Evolutionary conservation across 2,329 filamentous ascomycete genomes (phyloP).

Genomic region (Microsporum canis): DNA sequence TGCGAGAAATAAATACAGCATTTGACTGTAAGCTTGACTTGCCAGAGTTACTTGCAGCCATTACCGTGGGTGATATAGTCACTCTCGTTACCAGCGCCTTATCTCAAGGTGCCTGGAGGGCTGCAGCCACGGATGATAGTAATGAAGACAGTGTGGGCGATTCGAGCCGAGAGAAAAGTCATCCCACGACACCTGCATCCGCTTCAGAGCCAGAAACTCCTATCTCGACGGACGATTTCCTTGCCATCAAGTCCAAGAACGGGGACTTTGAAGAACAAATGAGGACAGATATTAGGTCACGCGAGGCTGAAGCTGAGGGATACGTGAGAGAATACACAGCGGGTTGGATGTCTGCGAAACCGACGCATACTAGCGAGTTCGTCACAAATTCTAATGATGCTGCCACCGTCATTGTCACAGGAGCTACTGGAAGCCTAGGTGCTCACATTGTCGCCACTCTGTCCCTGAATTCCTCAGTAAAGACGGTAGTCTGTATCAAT

Average conservation of each 20-base stretch:
- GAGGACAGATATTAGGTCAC: too few species aligned
- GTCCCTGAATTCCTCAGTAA: slow-evolving; percentile 23
- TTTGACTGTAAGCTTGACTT: background rate
- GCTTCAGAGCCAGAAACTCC: too few species aligned
- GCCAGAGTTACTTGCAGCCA: background rate
- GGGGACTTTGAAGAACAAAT: too few species aligned
- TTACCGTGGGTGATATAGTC: background rate
- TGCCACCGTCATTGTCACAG: slow-evolving; percentile 22
- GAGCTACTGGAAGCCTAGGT: slow-evolving; percentile 32
- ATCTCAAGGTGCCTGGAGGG: background rate
- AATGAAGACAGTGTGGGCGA: background rate
- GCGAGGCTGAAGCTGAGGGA: too few species aligned
- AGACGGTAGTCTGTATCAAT: slow-evolving; percentile 39
- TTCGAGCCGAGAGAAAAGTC: background rate
- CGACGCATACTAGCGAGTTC: background rate
- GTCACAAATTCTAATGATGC: too few species aligned
- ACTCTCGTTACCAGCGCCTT: background rate
- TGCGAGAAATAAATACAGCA: background rate
- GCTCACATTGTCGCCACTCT: slow-evolving; percentile 29
- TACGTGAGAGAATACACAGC: too few species aligned
- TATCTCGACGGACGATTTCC: too few species aligned
- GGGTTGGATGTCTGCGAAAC: too few species aligned
- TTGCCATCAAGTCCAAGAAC: too few species aligned
- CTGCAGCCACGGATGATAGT: too few species aligned
- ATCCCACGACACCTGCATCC: too few species aligned